These are phyloP conservation scores for Pseudomassariella vexata DNA, from an alignment of 2,329 filamentous ascomycete species.

Conservation along the genomic window DNA sequence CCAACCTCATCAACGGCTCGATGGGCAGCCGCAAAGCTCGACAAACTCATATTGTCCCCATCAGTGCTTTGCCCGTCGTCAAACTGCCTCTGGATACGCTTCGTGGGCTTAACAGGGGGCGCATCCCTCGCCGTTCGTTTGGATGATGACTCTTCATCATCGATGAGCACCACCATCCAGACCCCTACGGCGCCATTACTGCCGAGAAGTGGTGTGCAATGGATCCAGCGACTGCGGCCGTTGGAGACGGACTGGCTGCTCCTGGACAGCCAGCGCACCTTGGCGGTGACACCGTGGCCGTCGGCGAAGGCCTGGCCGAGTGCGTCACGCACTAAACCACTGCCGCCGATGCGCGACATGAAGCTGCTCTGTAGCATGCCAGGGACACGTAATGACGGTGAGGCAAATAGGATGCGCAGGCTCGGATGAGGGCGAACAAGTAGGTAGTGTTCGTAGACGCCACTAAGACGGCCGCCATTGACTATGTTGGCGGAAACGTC, in stretches of 20 bases:
- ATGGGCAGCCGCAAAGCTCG: constrained; percentile 13
- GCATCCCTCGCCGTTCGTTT: constrained; percentile 12
- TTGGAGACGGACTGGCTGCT: constrained; percentile 40
- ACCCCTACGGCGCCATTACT: constrained; percentile 64
- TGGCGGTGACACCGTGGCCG: constrained; percentile 67
- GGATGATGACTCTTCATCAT: constrained; percentile 43
- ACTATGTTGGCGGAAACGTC: background rate
- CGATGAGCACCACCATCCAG: constrained; percentile 72
- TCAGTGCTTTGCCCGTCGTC: background rate
- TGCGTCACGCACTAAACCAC: constrained; percentile 38
- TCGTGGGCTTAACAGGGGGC: constrained; percentile 19
- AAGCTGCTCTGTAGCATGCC: constrained; percentile 60
- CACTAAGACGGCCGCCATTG: constrained; percentile 27
- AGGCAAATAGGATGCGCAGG: constrained; percentile 63
- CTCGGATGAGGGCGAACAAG: constrained; percentile 61
- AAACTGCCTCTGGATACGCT: constrained; percentile 3
- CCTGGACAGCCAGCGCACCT: constrained; percentile 62
- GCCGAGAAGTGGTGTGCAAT: constrained; percentile 68
- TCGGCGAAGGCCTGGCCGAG: constrained; percentile 56
- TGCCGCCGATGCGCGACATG: constrained; percentile 47
- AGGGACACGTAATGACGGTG: constrained; percentile 59
- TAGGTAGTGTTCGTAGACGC: constrained; percentile 53
- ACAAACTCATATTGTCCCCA: constrained; percentile 13
- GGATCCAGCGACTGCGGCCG: constrained; percentile 67
- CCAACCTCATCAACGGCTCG: too few relatives aligned